A percentile compares a stretch with the other conserved stretches of the same genome.
Conservation (phyloP, 257 asterid genomes). For the Anisodus acutangulus region DNA sequence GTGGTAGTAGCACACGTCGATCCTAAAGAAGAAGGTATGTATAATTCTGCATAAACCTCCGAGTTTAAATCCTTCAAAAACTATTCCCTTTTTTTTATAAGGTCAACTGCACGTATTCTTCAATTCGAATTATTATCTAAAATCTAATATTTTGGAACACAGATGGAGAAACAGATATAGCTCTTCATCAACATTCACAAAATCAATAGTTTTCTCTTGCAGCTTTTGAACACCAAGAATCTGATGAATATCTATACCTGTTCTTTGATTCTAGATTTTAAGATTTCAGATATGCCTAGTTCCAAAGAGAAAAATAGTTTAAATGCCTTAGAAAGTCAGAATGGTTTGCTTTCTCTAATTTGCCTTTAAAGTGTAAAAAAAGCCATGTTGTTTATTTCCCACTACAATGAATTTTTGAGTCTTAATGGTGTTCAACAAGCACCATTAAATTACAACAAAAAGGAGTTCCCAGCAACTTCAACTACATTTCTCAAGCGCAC, state of each 20-base stretch:
- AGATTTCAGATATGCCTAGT: background rate
- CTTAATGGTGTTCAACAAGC: background rate
- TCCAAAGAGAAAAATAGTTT: background rate
- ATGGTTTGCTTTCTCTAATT: background rate
- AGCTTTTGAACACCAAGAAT: background rate
- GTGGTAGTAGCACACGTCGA: no score
- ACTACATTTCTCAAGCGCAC: background rate
- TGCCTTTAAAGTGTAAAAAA: background rate
- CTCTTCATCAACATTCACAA: background rate
- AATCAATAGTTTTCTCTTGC: constrained; percentile 16
- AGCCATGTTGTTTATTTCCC: background rate
- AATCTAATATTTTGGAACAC: background rate
- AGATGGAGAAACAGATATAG: background rate
- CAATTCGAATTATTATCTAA: background rate
- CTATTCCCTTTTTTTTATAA: background rate
- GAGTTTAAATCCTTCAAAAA: no score
- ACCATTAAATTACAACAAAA: background rate
- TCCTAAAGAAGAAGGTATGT: no score
- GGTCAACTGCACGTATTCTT: background rate
- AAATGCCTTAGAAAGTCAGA: background rate
- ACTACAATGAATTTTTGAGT: background rate
- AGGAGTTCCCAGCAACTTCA: background rate
- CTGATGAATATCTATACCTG: background rate
- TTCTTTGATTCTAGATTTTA: background rate
- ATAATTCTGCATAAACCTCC: no score